phyloP scores from a whole-genome alignment of 2,329 filamentous ascomycete species.

The Cercospora citrullina region DNA sequence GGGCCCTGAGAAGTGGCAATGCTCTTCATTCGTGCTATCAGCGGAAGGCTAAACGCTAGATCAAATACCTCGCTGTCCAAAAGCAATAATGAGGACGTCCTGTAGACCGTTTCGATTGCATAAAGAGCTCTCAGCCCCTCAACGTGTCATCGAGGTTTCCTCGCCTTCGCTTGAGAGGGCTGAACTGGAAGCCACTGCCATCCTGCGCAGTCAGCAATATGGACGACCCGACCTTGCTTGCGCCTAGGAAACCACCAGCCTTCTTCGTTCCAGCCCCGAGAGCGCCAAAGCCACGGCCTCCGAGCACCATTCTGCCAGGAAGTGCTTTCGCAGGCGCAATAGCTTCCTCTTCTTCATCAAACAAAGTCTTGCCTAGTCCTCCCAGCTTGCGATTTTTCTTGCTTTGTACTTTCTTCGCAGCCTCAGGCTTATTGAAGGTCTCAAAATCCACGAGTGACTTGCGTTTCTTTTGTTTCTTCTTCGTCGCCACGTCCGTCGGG shows the following conservation, averaged over 20 bases:
- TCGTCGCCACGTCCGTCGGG: conserved; percentile 42
- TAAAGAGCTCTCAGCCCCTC: conserved; percentile 26
- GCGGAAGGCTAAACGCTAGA: neutral
- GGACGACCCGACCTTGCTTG: conserved; percentile 32
- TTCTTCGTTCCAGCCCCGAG: conserved; percentile 35
- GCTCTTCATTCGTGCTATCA: neutral
- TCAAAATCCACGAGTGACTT: conserved; percentile 52
- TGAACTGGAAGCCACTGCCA: conserved; percentile 42
- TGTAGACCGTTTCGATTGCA: conserved; percentile 13
- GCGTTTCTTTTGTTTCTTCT: conserved; percentile 43
- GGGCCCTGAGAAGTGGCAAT: neutral
- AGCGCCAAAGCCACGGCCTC: conserved; percentile 37
- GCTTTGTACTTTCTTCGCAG: conserved; percentile 33
- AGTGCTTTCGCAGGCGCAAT: conserved; percentile 30
- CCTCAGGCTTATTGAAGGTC: conserved; percentile 39
- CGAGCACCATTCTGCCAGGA: conserved; percentile 33
- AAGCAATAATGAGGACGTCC: conserved; percentile 10
- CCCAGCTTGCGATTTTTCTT: conserved; percentile 43
- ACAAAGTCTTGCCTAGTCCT: conserved; percentile 41
- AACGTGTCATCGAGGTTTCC: conserved; percentile 39
- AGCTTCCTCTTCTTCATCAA: conserved; percentile 43
- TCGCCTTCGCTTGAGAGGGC: conserved; percentile 39
- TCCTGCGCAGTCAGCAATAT: conserved; percentile 35
- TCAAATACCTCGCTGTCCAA: neutral
- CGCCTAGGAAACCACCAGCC: conserved; percentile 30